A percentile compares a stretch with the other conserved stretches of the same genome.
phyloP scores from a whole-genome alignment of 1,284 basidiomycete genomes.

The Heterobasidion parviporum region DNA sequence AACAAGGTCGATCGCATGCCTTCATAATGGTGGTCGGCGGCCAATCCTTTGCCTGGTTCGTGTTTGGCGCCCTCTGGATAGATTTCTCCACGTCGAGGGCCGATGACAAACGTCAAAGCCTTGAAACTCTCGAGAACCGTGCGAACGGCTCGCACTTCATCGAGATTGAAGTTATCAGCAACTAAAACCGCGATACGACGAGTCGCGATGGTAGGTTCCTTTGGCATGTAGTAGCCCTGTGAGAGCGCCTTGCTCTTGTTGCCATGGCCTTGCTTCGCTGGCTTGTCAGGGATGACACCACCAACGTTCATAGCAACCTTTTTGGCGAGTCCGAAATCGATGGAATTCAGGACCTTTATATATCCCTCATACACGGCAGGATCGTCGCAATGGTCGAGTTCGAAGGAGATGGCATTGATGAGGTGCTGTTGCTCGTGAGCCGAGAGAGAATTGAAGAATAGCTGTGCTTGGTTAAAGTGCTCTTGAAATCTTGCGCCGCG shows the following conservation, averaged over 20 bases:
- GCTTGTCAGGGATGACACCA: conserved; percentile 42
- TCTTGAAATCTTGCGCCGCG: conserved; percentile 70
- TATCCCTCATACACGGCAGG: conserved; percentile 60
- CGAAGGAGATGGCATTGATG: conserved; percentile 62
- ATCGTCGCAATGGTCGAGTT: conserved; percentile 74
- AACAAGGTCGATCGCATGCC: conserved; percentile 74
- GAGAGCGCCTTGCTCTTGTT: conserved; percentile 47
- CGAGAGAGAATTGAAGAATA: conserved; percentile 75
- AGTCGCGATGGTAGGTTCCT: conserved; percentile 55
- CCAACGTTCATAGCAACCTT: conserved; percentile 59
- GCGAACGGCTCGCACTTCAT: conserved; percentile 50
- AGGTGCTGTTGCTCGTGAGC: conserved; percentile 62
- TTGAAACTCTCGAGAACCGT: conserved; percentile 31
- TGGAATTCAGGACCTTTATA: conserved; percentile 55
- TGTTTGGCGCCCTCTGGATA: conserved; percentile 30
- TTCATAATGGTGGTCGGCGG: conserved; percentile 66
- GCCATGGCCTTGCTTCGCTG: conserved; percentile 46
- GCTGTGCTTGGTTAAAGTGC: conserved; percentile 60
- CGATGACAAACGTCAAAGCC: conserved; percentile 63
- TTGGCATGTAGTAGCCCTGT: conserved; percentile 48
- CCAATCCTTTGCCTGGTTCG: conserved; percentile 26
- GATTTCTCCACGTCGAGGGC: conserved; percentile 56
- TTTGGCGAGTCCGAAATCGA: conserved; percentile 64
- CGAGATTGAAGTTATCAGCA: conserved; percentile 63
- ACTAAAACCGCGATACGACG: conserved; percentile 71